Evolutionary conservation across 1,284 basidiomycete genomes (phyloP), one percentile per base, ranked within the genome.

Genomic region (Lentinus polychrous): DNA sequence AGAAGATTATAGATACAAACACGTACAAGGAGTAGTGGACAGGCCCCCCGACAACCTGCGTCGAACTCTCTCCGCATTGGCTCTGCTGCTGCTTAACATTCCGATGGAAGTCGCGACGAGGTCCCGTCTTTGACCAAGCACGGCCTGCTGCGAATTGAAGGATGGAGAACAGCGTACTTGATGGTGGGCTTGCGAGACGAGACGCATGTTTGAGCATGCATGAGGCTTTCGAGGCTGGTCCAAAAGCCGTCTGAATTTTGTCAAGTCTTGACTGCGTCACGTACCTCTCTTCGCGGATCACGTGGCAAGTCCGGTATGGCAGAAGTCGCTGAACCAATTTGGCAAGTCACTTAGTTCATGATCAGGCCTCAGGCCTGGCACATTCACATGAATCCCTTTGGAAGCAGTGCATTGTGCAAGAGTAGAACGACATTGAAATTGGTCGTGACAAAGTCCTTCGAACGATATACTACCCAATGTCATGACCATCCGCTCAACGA

Each of bases 161-260:
- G 33, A 73, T 67, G 42, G 68, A 65, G 44, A 65, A 60, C 52
- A 77, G 70, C 10, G 71, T 60, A 10, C 60, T 53, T 40, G 60
- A 54, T 52, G 57, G 65, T 63, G 60, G 54, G 55, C 60, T 64
- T 50, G 61, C 64, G 67, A 68, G 70, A 67, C 72, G 65, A 54
- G 64, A 52, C 51, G 66, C 73, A 74, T 74, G 66, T 61, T 77
- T 68, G 70, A 73, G 74, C 81, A 85, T 84, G 74, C 81, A 83
- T 79, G 68, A 70, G 71, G 56, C 59, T 55, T 59, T 54, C 51
- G 49, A 43, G 48, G 38, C 36, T 33, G 44, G 44, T 45, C 32
- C 35, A 18, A 37, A 12, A 18, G 35, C 35, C n/a, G 18, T 27
- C 10, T 37, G 35, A 37, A 37, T 37, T 37, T 37, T n/a, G 35